Evolutionary conservation across 1,284 basidiomycete species (phyloP), one percentile per base, ranked within the genome.

Genomic region (Thelephora terrestris): DNA sequence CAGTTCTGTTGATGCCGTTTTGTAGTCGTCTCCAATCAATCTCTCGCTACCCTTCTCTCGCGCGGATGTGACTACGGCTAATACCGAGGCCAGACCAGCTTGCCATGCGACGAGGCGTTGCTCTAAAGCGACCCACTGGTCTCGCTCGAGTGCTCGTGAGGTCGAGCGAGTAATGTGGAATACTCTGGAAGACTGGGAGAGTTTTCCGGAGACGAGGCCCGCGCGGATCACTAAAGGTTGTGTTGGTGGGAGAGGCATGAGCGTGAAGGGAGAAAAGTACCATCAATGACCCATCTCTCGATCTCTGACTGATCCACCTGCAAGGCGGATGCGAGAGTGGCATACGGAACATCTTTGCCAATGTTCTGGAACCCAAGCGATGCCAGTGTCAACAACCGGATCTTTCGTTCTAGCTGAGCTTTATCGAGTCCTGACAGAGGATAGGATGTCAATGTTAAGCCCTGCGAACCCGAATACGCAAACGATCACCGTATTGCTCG

Each of bases 261-360:
- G 48, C 23, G 21, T 17, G 18, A 45, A 43, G 42, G 23, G 43
- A 52, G 50, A 32, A 27, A 17, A 61, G 49, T 61, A 92, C 91
- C 86, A 65, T 95, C 91, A 58, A 95, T 95, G 45, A 86, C 83
- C 91, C 90, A 95, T 59, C 79, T 81, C 64, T 96, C 93, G 24
- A 96, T 90, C 50, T 91, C 74, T 25, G 74, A 69, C 21, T 68
- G 58, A 35, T 82, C 75, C 10, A 94, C 76, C 52, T 83, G 75
- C 40, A 95, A 67, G 7, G 78, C 73, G 12, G 78, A 68, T 1
- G 86, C 82, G 47, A 95, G 78, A 57, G 78, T 77, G 17, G 78
- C 62, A 65, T 96, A 96, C 0, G 81, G 64, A 14, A 96, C 69
- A 57, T 86, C 80, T 47, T 81, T 78, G 18, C 89, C 85, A 44